Evolutionary conservation across 179 eudicot genomes (phyloP).

Genomic region (Beta macrorhiza): DNA sequence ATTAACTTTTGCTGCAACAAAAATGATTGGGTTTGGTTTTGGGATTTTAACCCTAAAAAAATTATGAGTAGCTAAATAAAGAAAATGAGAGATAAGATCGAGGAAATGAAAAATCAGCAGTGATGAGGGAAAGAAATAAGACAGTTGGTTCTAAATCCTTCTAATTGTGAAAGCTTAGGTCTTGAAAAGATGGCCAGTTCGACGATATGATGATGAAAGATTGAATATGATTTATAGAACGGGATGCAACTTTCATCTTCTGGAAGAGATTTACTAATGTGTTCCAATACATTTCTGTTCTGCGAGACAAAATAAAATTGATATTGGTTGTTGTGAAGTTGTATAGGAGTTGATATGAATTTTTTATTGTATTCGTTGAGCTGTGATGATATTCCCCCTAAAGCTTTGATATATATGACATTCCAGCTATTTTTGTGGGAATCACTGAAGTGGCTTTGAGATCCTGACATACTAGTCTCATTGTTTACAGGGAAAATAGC

Average conservation of each 20-base stretch:
- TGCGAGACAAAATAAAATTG: not conserved
- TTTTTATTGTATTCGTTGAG: not conserved
- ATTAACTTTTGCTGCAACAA: not conserved
- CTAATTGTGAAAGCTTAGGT: not conserved
- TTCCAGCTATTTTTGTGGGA: not conserved
- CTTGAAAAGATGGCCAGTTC: not conserved
- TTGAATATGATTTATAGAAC: not conserved
- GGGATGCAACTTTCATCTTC: not conserved
- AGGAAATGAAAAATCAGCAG: not conserved
- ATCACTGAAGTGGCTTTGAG: not conserved
- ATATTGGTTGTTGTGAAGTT: not conserved
- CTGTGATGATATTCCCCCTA: not conserved
- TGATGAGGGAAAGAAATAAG: not conserved
- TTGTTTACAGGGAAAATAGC: constrained; percentile 80
- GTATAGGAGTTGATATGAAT: not conserved
- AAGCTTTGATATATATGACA: not conserved
- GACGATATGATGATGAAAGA: not conserved
- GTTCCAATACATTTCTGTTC: not conserved
- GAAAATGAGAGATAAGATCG: not conserved
- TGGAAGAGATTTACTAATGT: not conserved
- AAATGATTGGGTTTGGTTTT: not conserved
- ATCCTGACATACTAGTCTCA: constrained; percentile 8
- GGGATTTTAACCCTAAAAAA: not conserved
- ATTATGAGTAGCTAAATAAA: not conserved
- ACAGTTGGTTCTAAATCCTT: not conserved